Conservation (phyloP, 2,329 filamentous ascomycete species). For the Nigrospora osmanthi region DNA sequence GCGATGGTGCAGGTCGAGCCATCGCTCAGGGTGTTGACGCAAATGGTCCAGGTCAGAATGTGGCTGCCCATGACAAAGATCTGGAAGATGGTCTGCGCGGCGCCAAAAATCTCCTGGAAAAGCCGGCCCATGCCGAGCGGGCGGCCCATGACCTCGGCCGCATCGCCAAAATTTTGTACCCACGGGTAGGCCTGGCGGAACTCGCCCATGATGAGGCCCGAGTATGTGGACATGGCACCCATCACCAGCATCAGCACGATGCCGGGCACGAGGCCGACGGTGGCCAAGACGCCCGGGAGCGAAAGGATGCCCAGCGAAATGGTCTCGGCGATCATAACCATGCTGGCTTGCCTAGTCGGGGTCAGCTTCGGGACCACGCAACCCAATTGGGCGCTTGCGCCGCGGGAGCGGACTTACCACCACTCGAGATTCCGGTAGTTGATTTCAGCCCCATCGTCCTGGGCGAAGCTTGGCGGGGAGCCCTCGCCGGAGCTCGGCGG, state of each 20-base stretch:
- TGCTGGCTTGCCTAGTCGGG: conserved; percentile 31
- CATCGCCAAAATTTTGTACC: conserved; percentile 59
- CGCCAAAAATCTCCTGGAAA: conserved; percentile 52
- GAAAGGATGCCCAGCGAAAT: conserved; percentile 53
- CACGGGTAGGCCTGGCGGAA: conserved; percentile 66
- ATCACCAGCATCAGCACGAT: conserved; percentile 62
- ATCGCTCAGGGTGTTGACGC: conserved; percentile 55
- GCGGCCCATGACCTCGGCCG: conserved; percentile 46
- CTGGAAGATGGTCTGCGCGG: conserved; percentile 52
- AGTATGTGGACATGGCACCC: conserved; percentile 60
- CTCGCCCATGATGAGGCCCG: conserved; percentile 48
- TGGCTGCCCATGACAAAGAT: conserved; percentile 64
- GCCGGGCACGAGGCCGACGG: conserved; percentile 65
- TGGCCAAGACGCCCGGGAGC: conserved; percentile 66
- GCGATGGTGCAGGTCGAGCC: conserved; percentile 56
- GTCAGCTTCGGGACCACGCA: background rate
- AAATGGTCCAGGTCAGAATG: conserved; percentile 59
- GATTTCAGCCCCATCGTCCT: conserved; percentile 13
- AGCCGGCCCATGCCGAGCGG: conserved; percentile 38
- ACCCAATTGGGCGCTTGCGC: background rate
- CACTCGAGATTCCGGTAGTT: conserved; percentile 28
- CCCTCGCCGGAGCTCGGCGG: background rate
- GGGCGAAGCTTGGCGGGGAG: conserved; percentile 4
- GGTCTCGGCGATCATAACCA: conserved; percentile 35
- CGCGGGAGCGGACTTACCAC: conserved; percentile 20